These are phyloP conservation scores for Zasmidium cellare DNA, from an alignment of 2,329 filamentous ascomycete genomes.

Conservation along the genomic window DNA sequence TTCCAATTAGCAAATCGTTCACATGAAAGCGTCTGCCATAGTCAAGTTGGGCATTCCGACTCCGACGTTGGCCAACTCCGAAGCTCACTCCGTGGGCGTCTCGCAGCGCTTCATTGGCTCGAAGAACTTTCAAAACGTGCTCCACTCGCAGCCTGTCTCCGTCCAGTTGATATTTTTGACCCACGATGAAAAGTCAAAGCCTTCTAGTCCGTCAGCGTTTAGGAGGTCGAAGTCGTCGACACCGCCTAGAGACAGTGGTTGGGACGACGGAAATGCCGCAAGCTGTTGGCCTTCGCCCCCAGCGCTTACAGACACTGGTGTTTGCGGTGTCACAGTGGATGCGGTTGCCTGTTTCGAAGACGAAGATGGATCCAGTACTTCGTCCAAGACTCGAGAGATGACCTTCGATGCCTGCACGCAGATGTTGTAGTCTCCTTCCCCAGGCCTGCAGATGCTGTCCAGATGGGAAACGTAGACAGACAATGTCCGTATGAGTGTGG, in stretches of 20 bases:
- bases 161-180: slow-evolving; percentile 16
- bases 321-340: not conserved
- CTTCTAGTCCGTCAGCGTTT: slow-evolving; percentile 9
- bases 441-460: slow-evolving; percentile 20
- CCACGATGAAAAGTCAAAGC: slow-evolving; percentile 14
- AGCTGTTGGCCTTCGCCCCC: not conserved
- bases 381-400: slow-evolving; percentile 20
- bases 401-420: slow-evolving; percentile 20
- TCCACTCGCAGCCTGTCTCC: slow-evolving; percentile 10
- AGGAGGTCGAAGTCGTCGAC: slow-evolving; percentile 1
- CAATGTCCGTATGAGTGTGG: slow-evolving; percentile 19
- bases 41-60: not conserved
- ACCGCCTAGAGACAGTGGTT: not conserved
- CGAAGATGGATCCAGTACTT: slow-evolving; percentile 15
- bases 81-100: not conserved
- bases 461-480: slow-evolving; percentile 22
- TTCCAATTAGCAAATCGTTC: not conserved
- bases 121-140: slow-evolving; percentile 6
- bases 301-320: not conserved
- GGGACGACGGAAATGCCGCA: not conserved
- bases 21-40: not conserved
- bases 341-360: not conserved
- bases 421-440: slow-evolving; percentile 22
- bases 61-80: not conserved
- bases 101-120: not conserved